Conservation (phyloP, 257 asterid species). For the Solanum megistacrolobum region DNA sequence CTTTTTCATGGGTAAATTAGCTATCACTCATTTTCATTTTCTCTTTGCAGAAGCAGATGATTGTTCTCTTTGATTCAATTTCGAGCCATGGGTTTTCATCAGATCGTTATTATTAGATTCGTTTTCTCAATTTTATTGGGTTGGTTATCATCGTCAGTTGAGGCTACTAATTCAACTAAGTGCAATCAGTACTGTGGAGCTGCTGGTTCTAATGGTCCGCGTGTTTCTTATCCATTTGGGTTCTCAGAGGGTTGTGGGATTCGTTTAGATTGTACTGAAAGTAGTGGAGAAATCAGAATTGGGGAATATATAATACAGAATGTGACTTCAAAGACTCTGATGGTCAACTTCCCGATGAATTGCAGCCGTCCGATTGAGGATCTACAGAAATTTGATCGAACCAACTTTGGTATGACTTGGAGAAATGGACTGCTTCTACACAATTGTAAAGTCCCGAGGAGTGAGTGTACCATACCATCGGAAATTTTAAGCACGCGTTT, state of each 20-base stretch:
- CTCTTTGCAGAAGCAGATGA: not conserved
- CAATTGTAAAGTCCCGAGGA: conserved; percentile 37
- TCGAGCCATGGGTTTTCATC: conserved; percentile 2
- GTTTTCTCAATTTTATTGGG: conserved; percentile 9
- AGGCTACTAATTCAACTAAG: not conserved
- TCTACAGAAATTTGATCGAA: conserved; percentile 16
- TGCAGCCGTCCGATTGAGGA: conserved; percentile 49
- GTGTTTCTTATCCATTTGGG: conserved; percentile 61
- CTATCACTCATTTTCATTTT: not conserved
- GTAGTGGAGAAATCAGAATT: conserved; percentile 16
- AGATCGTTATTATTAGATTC: not conserved
- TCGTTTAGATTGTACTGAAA: conserved; percentile 27
- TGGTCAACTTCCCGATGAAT: conserved; percentile 28
- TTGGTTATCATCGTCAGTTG: conserved; percentile 7
- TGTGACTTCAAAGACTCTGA: conserved; percentile 38
- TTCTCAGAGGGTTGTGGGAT: conserved; percentile 41
- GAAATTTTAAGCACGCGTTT: conserved; percentile 1
- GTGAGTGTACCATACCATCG: conserved; percentile 3
- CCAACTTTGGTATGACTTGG: conserved; percentile 41
- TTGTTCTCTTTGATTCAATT: not conserved
- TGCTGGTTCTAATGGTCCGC: not conserved
- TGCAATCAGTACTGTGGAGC: conserved; percentile 29
- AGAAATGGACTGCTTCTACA: conserved; percentile 50
- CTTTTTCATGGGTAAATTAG: not conserved
- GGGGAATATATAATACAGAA: conserved; percentile 33